Base-by-base conservation (phyloP, 140 eudicot genomes). In the Senecio squalidus region DNA sequence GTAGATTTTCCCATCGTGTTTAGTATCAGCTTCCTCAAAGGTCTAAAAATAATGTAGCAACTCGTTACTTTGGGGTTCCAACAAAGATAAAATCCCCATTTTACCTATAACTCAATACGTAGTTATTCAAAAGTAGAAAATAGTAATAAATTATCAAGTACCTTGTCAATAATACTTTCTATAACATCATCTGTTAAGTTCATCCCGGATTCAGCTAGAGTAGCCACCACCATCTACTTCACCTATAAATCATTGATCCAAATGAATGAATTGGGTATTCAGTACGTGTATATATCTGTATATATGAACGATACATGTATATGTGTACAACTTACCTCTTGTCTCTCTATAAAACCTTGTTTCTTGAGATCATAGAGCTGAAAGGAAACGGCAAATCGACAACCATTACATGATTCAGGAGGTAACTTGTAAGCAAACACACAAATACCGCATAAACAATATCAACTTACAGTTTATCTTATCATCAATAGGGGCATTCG, bases 1-100 rank as follows among this genome's bases (percentile, higher is more conserved):
- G 71, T 89, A 95, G 44, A 89, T 89, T 68, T 82, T 89, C 18
- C 97, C 97, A 22, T 89, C 97, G 58, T n/a, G n/a, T n/a, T n/a
- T n/a, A n/a, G n/a, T n/a, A n/a, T n/a, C n/a, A n/a, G n/a, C n/a
- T n/a, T n/a, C n/a, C n/a, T n/a, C n/a, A n/a, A n/a, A n/a, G n/a
- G n/a, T n/a, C n/a, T n/a, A n/a, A n/a, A n/a, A n/a, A 64, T 11
- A 27, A 36, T 24, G 43, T 39, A 36, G n/a, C 25, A 30, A 55
- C 9, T 14, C 16, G 20, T n/a, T n/a, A n/a, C n/a, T n/a, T n/a
- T n/a, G n/a, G n/a, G n/a, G n/a, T n/a, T n/a, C n/a, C n/a, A n/a
- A n/a, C n/a, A n/a, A n/a, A n/a, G n/a, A n/a, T n/a, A n/a, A n/a
- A n/a, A n/a, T n/a, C n/a, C n/a, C n/a, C n/a, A n/a, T n/a, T n/a